phyloP scores from a whole-genome alignment of 345 rosid species.

The Arabidopsis arenosa region DNA sequence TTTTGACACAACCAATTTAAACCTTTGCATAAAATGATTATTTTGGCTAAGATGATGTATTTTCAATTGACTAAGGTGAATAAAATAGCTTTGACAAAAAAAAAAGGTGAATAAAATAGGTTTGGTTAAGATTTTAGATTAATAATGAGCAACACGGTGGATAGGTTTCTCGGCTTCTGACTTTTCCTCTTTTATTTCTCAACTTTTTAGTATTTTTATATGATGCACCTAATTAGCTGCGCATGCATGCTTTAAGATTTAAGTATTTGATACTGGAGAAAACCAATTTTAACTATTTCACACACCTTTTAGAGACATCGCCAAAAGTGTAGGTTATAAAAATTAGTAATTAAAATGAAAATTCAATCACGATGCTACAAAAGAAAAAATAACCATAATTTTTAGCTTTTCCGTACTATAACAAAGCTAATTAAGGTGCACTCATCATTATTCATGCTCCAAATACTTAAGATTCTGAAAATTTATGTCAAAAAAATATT shows the following conservation, averaged over 20 bases:
- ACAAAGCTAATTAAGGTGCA: neutral
- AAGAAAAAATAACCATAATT: neutral
- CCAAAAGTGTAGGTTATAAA: constrained; percentile 21
- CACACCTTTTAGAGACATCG: constrained; percentile 4
- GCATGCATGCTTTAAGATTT: constrained; percentile 40
- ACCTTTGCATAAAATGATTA: neutral
- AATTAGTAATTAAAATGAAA: neutral
- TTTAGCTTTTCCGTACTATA: neutral
- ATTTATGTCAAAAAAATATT: neutral
- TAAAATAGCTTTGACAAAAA: constrained; percentile 27
- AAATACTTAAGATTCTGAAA: neutral
- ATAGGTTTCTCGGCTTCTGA: constrained; percentile 18
- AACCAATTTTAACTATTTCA: neutral
- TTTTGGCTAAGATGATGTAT: constrained; percentile 1
- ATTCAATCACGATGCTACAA: neutral
- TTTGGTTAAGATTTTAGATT: constrained; percentile 34
- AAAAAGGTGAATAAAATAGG: constrained; percentile 20
- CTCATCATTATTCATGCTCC: neutral
- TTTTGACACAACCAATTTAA: neutral
- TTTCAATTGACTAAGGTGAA: neutral
- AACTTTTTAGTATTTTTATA: constrained; percentile 5
- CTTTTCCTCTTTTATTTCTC: neutral
- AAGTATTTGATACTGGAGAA: constrained; percentile 13
- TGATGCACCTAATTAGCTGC: constrained; percentile 38
- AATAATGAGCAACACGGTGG: constrained; percentile 24